Base-by-base conservation (phyloP, 441 rosid species). In the Theobroma grandiflorum region DNA sequence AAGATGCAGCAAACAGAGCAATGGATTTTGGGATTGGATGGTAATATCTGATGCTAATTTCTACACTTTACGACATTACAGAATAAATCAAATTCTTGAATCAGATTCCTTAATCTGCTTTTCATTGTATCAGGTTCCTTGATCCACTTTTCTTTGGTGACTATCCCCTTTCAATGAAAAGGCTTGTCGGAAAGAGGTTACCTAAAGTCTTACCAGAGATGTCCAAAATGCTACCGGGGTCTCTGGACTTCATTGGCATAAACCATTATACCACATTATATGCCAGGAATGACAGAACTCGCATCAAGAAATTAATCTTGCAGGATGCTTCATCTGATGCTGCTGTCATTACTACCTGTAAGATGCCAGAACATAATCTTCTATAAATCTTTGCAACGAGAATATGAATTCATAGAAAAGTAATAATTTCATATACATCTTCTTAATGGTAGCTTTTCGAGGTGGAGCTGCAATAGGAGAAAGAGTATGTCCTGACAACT, bases 21-120 rank as follows among this genome's bases (percentile, higher is more conserved):
- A 84, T 91, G 88, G 99, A 92, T 74, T 96, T 96, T 75, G 85
- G 85, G 53, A 78, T 94, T 58, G 98, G 99, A 90, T 92, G 99
- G 98, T 91, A 89, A 77, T 57, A 4, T 20, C 50, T 55, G 40
- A n/a, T n/a, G 10, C 55, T 47, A 68, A 77, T 70, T 18, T 57
- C n/a, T 22, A 26, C 26, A 64, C 55, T 38, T 35, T 42, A 37
- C 50, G 74, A 45, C 49, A 45, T 45, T 45, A 45, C 12, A 6
- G 43, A 73, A 37, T 40, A 49, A 63, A 75, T 77, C 59, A 58
- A 73, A 59, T 76, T 78, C 16, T 38, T 74, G 77, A 79, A 79
- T 62, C 81, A 89, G 91, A 91, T 92, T 90, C 84, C 88, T 90
- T 59, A 91, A 88, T 82, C 94, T 91, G 55, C 77, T 90, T 50